Evolutionary conservation across 2,329 filamentous ascomycete genomes (phyloP), one percentile per base, ranked within the genome.

Genomic region (Epicoccum sorghinum): DNA sequence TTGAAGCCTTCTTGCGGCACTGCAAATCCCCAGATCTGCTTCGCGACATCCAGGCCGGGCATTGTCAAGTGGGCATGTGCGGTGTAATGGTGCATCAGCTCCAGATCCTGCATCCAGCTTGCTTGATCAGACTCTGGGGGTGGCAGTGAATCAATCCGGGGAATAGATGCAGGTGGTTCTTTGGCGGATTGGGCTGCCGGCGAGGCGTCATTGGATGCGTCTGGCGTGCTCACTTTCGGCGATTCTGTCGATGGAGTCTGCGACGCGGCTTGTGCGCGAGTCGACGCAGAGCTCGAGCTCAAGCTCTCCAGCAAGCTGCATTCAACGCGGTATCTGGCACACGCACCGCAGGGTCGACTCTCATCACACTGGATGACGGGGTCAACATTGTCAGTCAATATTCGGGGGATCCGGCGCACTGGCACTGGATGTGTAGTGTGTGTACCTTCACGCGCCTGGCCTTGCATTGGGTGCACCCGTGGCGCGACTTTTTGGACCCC

Each of bases 1-100:
- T 66, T 60, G 38, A 69, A 65, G 3, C 70, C 74, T 45, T 77
- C 62, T 40, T 69, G 60, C 3, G 74, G 72, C 9, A 76, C 65
- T 2, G 63, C 58, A 35, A 68, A 63, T 32, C 66, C 64, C 73
- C 72, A 77, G n/a, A 68, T 62, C 18, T 66, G 57, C 47, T 59
- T 65, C 12, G 65, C 58, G n/a, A 61, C 36, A n/a, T 66, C 61
- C 23, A 53, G 32, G 3, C 66, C 66, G 3, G 64, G 62, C 42
- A 71, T 49, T 2, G 63, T 67, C 32, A 57, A 49, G 39, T 60
- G 52, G 23, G 66, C 65, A 48, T 65, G 59, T n/a, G 62, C 61
- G 13, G 67, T 69, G 46, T 63, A 67, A 32, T 69, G 66, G 43
- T 69, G 62, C 64, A 68, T 70, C 41, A 70, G 41, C 51, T 70